These are phyloP conservation scores for Cordyceps pruinosa DNA, from an alignment of 2,329 filamentous ascomycete species.

Conservation along the genomic window DNA sequence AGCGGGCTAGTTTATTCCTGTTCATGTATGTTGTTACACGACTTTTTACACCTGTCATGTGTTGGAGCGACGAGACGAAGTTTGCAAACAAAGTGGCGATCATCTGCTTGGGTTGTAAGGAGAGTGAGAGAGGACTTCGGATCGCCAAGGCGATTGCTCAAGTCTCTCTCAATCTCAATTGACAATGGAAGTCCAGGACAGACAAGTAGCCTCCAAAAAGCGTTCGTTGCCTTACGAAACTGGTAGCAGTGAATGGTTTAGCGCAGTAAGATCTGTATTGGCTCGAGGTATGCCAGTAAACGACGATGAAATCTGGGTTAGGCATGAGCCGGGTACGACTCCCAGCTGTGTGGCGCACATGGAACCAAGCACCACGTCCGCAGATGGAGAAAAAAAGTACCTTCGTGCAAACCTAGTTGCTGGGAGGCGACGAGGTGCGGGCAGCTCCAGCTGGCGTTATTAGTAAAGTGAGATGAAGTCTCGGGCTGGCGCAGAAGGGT, in stretches of 20 bases:
- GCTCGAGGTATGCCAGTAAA: background rate
- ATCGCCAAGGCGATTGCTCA: too few relatives aligned
- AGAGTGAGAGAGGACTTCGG: too few relatives aligned
- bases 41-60: too few relatives aligned
- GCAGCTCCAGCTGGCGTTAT: background rate
- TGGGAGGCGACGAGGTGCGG: too few relatives aligned
- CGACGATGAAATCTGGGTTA: slow-evolving; percentile 1
- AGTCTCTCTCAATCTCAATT: background rate
- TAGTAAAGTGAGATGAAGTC: background rate
- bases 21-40: too few relatives aligned
- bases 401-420: too few relatives aligned
- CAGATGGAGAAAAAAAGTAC: background rate
- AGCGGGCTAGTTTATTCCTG: too few relatives aligned
- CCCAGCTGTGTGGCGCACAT: background rate
- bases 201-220: too few relatives aligned
- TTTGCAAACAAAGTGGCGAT: too few relatives aligned
- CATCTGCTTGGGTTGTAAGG: too few relatives aligned
- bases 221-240: background rate
- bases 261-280: background rate
- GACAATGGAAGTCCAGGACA: too few relatives aligned
- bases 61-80: too few relatives aligned
- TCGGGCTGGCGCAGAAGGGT: background rate
- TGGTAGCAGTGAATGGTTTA: background rate
- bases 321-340: background rate
- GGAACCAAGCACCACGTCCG: background rate